A percentile compares a stretch with the other conserved stretches of the same genome.
Evolutionary conservation across 306 rosid genomes (phyloP).

Genomic region (Glycine latifolia): DNA sequence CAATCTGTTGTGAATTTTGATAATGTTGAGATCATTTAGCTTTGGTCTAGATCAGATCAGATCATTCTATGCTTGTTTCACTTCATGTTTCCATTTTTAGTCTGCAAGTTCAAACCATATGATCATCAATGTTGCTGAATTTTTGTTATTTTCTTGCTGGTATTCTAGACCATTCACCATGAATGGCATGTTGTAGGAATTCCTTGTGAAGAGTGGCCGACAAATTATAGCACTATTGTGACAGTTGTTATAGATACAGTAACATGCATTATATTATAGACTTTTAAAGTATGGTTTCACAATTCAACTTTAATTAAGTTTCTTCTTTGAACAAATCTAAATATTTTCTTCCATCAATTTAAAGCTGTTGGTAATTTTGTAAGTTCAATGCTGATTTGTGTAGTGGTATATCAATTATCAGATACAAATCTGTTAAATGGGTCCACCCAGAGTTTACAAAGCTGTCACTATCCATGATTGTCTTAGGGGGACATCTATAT

Average conservation of each 20-base stretch:
- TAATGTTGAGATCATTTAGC: not conserved
- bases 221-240: constrained; percentile 15
- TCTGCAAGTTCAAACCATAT: constrained; percentile 19
- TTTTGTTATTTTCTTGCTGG: constrained; percentile 13
- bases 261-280: not conserved
- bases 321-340: not conserved
- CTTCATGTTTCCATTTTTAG: not conserved
- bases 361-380: not conserved
- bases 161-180: not conserved
- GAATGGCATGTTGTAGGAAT: constrained; percentile 13
- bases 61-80: constrained; percentile 1
- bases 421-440: constrained; percentile 14
- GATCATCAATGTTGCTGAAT: not conserved
- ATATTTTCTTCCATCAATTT: not conserved
- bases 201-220: not conserved
- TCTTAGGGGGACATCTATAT: not conserved
- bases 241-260: not conserved
- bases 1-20: not conserved
- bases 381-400: not conserved
- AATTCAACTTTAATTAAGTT: not conserved
- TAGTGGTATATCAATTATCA: not conserved
- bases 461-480: not conserved
- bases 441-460: not conserved
- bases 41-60: not conserved
- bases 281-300: not conserved